These are phyloP conservation scores for Aureobasidium sp. DNA, from an alignment of 2,329 filamentous ascomycete genomes.

Conservation along the genomic window DNA sequence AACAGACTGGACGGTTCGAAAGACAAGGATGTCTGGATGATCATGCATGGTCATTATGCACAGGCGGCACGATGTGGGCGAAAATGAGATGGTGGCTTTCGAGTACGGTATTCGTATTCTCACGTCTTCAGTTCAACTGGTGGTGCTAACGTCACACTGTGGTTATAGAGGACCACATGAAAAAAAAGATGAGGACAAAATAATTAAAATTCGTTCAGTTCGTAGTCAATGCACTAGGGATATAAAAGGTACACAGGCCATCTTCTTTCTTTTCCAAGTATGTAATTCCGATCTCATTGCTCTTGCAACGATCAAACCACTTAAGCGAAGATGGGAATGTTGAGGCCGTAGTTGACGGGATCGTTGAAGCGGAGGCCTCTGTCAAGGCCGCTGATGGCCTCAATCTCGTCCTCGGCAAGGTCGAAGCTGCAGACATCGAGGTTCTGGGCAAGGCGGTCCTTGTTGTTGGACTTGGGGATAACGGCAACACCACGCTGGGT, in stretches of 20 bases:
- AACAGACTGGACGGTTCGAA: background rate
- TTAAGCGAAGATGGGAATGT: conserved; percentile 47
- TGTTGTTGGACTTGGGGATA: conserved; percentile 67
- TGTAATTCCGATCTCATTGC: background rate
- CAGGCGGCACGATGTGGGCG: background rate
- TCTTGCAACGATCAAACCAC: background rate
- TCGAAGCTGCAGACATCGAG: conserved; percentile 59
- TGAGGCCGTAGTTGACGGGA: conserved; percentile 51
- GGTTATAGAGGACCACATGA: fast-evolving
- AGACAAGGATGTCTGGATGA: background rate
- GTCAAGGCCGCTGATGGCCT: conserved; percentile 58
- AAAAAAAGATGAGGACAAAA: background rate
- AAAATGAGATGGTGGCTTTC: background rate
- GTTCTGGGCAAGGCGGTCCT: conserved; percentile 52
- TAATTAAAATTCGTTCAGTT: conserved; percentile 3
- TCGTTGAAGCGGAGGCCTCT: conserved; percentile 66
- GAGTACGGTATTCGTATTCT: background rate
- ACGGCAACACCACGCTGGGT: conserved; percentile 74
- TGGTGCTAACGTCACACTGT: background rate
- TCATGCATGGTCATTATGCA: background rate
- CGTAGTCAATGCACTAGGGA: background rate
- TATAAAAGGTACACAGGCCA: background rate
- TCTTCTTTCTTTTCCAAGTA: background rate
- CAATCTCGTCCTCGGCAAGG: conserved; percentile 55
- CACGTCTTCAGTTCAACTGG: background rate